Percentiles rank a stretch among this genome's conserved stretches.
These are phyloP conservation scores for Odontarrhena argentea DNA, from an alignment of 345 rosid genomes.

Conservation along the genomic window DNA sequence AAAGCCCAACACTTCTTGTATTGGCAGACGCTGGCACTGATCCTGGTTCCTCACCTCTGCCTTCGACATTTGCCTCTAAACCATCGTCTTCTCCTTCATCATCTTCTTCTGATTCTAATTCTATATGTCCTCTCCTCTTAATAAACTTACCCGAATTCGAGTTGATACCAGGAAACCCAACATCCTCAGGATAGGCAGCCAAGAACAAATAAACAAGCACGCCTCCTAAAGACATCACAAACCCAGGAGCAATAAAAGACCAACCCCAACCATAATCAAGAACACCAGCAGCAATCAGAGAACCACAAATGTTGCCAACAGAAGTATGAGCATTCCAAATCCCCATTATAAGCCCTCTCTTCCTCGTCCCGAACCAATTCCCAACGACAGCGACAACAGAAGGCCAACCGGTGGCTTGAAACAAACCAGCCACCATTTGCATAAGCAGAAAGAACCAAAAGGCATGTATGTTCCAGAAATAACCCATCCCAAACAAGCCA, in stretches of 20 bases:
- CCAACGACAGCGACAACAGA: slow-evolving; percentile 97
- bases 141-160: slow-evolving; percentile 44
- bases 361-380: slow-evolving; percentile 90
- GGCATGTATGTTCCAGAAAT: slow-evolving; percentile 71
- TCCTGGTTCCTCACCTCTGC: slow-evolving; percentile 17
- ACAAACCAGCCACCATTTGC: slow-evolving; percentile 93
- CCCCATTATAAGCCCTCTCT: slow-evolving; percentile 96
- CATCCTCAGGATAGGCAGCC: slow-evolving; percentile 93
- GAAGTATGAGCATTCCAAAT: slow-evolving; percentile 98
- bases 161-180: slow-evolving; percentile 62
- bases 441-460: slow-evolving; percentile 66
- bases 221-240: slow-evolving; percentile 67
- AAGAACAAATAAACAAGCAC: slow-evolving; percentile 73
- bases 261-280: slow-evolving; percentile 96
- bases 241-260: slow-evolving; percentile 86
- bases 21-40: slow-evolving; percentile 44
- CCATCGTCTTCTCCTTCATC: slow-evolving; percentile 31
- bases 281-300: slow-evolving; percentile 88
- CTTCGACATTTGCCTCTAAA: slow-evolving; percentile 28
- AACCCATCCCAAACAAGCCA: slow-evolving; percentile 90
- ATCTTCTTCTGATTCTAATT: slow-evolving; percentile 31
- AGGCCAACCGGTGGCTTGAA: slow-evolving; percentile 97
- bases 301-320: slow-evolving; percentile 84
- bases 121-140: slow-evolving; percentile 41
- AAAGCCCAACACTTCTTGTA: slow-evolving; percentile 75